These are phyloP conservation scores for Scheffersomyces parashehatae DNA, from an alignment of 1,139 yeast genomes.

Conservation along the genomic window DNA sequence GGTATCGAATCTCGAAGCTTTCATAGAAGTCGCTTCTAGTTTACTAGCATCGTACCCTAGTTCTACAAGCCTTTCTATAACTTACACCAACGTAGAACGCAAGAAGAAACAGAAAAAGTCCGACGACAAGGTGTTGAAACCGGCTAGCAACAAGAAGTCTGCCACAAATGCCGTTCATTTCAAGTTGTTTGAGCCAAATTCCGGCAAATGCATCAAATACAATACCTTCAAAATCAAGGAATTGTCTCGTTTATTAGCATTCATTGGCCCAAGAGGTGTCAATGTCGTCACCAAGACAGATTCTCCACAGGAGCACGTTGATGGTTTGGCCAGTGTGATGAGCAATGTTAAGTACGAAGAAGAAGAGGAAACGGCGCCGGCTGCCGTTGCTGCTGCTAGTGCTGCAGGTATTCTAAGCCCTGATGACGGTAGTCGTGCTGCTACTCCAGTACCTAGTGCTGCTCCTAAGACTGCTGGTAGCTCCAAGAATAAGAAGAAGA, in stretches of 20 bases:
- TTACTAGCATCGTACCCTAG: constrained; percentile 41
- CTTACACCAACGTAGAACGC: constrained; percentile 34
- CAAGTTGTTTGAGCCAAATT: constrained; percentile 70
- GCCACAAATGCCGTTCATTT: constrained; percentile 50
- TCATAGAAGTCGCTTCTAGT: constrained; percentile 35
- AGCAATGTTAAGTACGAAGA: constrained; percentile 39
- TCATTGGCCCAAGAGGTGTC: constrained; percentile 85
- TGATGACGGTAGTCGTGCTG: background rate
- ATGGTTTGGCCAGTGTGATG: constrained; percentile 45
- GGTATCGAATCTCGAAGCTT: constrained; percentile 27
- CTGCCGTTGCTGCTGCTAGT: background rate
- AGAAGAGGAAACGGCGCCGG: constrained; percentile 4
- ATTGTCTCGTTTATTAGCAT: constrained; percentile 72
- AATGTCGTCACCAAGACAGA: constrained; percentile 27
- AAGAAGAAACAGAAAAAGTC: constrained; percentile 14
- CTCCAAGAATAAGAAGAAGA: constrained; percentile 9
- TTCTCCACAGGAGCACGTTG: constrained; percentile 9
- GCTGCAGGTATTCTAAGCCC: background rate
- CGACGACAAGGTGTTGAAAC: constrained; percentile 21
- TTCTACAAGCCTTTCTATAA: constrained; percentile 38
- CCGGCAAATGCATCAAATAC: constrained; percentile 67
- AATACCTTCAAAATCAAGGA: constrained; percentile 71
- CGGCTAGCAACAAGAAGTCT: constrained; percentile 16
- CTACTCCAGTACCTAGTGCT: constrained; percentile 3
- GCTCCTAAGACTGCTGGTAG: constrained; percentile 2